Evolutionary conservation across 805 yeast genomes (phyloP), one percentile per base, ranked within the genome.

Genomic region (Starmera amethionina): DNA sequence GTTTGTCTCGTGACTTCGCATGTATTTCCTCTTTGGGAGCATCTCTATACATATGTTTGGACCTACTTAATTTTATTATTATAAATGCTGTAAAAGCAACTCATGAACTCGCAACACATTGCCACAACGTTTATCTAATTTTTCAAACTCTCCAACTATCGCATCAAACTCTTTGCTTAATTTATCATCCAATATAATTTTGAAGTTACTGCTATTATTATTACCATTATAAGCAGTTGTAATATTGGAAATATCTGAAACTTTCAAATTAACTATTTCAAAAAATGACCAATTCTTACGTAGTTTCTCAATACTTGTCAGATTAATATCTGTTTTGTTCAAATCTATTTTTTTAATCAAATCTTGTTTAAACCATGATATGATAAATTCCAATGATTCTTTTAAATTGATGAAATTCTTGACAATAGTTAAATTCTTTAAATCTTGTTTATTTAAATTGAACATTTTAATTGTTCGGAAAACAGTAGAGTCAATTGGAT

Each of bases 281-380:
- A 60, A 63, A 42, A 65, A 61, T n/a, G 67, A 53, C 70, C 70
- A 66, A 31, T 52, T 50, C 19, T 49, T 51, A 37, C 66, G 56
- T 12, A 65, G 42, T 36, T 56, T 55, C 40, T 63, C 67, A 14
- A 59, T 52, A 29, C 56, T 47, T 1, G 53, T 44, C 10, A 52
- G 25, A 32, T 52, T 54, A 19, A 51, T 11, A 38, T 55, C 58
- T 5, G 56, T 50, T 38, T 52, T 52, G 41, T 50, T 49, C 14
- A 50, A 34, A 22, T 54, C 58, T 32, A 51, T 41, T 7, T 32
- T 41, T 27, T 51, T 48, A 4, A 46, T 38, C 11, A 52, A 32
- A 15, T 42, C 37, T 3, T 36, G 39, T 14, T 42, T 39, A 1
- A 50, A 37, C 45, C 55, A 44, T 8, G 40, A 32, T 5, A 49